These are phyloP conservation scores for Pseudocercospora fijiensis DNA, from an alignment of 2,329 filamentous ascomycete species.

Conservation along the genomic window DNA sequence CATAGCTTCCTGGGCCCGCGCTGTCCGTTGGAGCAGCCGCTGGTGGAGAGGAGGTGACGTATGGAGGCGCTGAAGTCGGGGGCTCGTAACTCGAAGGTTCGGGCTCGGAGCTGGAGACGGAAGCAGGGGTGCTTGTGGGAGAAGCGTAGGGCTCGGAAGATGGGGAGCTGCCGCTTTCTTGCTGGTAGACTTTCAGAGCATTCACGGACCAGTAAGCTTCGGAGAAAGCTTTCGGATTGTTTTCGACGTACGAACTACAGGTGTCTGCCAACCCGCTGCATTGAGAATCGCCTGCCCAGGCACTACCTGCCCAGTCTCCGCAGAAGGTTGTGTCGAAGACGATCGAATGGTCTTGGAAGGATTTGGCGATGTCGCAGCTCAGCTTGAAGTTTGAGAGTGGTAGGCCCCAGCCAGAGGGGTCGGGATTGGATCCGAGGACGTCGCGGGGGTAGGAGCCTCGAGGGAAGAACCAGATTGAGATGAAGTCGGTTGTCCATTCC, in stretches of 20 bases:
- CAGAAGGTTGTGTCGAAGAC: slow-evolving; percentile 65
- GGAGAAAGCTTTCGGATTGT: slow-evolving; percentile 39
- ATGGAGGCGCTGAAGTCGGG: neutral
- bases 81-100: slow-evolving; percentile 2
- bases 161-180: neutral
- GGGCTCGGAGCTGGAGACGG: neutral
- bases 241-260: slow-evolving; percentile 37
- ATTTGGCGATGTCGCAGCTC: slow-evolving; percentile 38
- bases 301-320: slow-evolving; percentile 42
- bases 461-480: slow-evolving; percentile 42
- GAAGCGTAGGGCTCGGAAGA: neutral
- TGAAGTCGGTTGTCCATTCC: slow-evolving; percentile 34
- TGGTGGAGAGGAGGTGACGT: neutral
- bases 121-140: neutral
- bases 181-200: slow-evolving; percentile 42
- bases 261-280: slow-evolving; percentile 34
- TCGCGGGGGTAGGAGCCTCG: slow-evolving; percentile 38
- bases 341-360: slow-evolving; percentile 42
- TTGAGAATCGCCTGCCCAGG: slow-evolving; percentile 34
- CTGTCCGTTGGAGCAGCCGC: neutral
- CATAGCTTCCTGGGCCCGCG: neutral
- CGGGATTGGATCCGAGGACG: slow-evolving; percentile 51
- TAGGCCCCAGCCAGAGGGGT: slow-evolving; percentile 63
- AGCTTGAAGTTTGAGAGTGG: slow-evolving; percentile 63
- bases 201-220: slow-evolving; percentile 46